Percentiles rank a stretch among this genome's conserved stretches.
phyloP scores from a whole-genome alignment of 768 basidiomycete species.

The Cystofilobasidium capitatum region DNA sequence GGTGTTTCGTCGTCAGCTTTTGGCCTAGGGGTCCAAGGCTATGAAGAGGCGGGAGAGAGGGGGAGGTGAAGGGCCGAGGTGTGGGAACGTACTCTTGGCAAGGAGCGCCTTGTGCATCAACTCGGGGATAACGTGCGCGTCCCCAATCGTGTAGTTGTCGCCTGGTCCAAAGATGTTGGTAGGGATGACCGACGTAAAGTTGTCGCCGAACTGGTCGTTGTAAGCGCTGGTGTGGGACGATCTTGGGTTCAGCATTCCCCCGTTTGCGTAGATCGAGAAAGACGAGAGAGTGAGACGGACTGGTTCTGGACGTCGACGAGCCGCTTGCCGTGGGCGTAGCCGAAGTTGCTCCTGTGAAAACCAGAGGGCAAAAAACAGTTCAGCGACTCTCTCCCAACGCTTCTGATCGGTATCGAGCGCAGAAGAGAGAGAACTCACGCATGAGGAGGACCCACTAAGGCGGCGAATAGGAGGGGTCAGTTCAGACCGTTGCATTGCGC shows the following conservation, averaged over 20 bases:
- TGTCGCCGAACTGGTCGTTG: conserved; percentile 86
- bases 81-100: conserved; percentile 59
- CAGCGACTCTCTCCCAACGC: no score
- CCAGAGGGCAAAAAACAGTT: neutral
- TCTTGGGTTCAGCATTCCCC: neutral
- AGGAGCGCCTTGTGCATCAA: conserved; percentile 87
- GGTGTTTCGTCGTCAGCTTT: neutral
- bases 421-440: conserved; percentile 45
- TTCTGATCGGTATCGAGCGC: neutral
- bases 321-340: conserved; percentile 90
- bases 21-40: no score
- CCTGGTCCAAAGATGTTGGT: conserved; percentile 85
- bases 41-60: neutral
- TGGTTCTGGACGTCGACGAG: conserved; percentile 93
- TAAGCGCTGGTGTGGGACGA: conserved; percentile 49
- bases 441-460: conserved; percentile 70
- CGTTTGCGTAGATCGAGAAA: neutral
- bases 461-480: neutral
- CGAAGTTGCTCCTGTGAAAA: conserved; percentile 55
- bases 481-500: no score
- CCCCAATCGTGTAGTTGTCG: conserved; percentile 87
- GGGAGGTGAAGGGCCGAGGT: neutral
- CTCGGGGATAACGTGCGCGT: conserved; percentile 88
- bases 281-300: conserved; percentile 43
- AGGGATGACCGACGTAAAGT: conserved; percentile 93